Evolutionary conservation across 1,284 basidiomycete species (phyloP), one percentile per base, ranked within the genome.

Genomic region (Puccinia coronata): DNA sequence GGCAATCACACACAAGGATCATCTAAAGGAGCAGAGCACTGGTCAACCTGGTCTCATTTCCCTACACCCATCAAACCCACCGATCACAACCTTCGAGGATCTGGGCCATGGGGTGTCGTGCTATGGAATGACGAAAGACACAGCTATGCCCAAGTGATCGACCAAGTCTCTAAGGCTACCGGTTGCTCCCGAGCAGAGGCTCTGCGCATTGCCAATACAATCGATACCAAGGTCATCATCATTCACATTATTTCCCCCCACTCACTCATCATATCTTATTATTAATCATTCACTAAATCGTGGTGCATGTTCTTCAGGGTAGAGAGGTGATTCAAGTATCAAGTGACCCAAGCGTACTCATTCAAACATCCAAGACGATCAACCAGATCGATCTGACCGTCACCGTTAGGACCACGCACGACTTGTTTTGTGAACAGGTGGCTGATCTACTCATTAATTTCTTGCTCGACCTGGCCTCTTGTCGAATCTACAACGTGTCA

Each of bases 81-180:
- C 39, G 72, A 75, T 61, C 81, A 49, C 28, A 74, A 39, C 53
- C 74, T 39, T 70, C 47, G 83, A 82, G 51, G 84, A 83, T 18
- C 91, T 83, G 92, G 96, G 82, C 90, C 92, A 47, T 96, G 92
- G 86, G 91, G 92, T 31, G 90, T 98, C 77, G 88, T 97, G 25
- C 87, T 98, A 1, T 98, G 95, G 95, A 96, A 97, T 86, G 96
- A 98, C 87, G 97, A 99, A 86, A 97, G 95, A 84, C 97, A 98
- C 86, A 95, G 94, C 1, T 93, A 93, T 84, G 92, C 92, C 75
- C 94, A 98, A 85, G 92, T 98, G 80, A 92, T 92, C 79, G 90
- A 92, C 83, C 90, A 96, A 81, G 88, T 97, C 8, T 88, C 89
- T 69, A 92, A 93, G 81, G 89, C 91, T 82, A 90, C 90, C 11